These are phyloP conservation scores for Trichoderma arundinaceum DNA, from an alignment of 2,329 filamentous ascomycete genomes.

Conservation along the genomic window DNA sequence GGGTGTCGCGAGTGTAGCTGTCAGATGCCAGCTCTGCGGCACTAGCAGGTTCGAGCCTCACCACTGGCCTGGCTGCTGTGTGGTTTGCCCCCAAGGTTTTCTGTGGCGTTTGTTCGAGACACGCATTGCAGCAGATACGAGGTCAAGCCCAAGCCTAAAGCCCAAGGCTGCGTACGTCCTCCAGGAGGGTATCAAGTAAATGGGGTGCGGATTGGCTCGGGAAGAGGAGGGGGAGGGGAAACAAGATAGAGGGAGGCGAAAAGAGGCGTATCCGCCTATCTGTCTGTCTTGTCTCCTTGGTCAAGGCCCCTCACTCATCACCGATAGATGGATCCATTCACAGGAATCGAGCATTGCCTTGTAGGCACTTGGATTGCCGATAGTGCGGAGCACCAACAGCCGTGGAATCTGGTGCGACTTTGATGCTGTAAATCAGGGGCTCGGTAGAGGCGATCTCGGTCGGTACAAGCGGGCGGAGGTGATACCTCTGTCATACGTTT, in stretches of 20 bases:
- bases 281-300: no score
- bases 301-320: no score
- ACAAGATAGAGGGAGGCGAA: not conserved
- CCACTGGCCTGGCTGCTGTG: not conserved
- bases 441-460: constrained; percentile 22
- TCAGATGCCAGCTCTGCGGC: constrained; percentile 15
- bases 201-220: not conserved
- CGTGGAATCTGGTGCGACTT: constrained; percentile 18
- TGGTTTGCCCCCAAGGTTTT: not conserved
- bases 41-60: constrained; percentile 18
- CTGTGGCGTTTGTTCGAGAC: constrained; percentile 19
- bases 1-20: constrained; percentile 4
- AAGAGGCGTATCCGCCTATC: no score
- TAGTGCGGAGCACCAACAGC: not conserved
- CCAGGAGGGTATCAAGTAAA: constrained; percentile 12
- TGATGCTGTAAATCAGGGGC: constrained; percentile 20
- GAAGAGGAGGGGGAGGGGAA: not conserved
- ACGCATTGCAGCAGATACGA: constrained; percentile 19
- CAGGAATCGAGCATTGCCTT: no score
- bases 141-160: not conserved
- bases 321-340: no score
- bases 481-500: not conserved
- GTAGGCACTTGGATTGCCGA: no score
- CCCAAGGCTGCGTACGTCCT: not conserved
- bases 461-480: not conserved